A percentile compares a stretch with the other conserved stretches of the same genome.
phyloP scores from a whole-genome alignment of 306 rosid species.

The Vigna angularis region DNA sequence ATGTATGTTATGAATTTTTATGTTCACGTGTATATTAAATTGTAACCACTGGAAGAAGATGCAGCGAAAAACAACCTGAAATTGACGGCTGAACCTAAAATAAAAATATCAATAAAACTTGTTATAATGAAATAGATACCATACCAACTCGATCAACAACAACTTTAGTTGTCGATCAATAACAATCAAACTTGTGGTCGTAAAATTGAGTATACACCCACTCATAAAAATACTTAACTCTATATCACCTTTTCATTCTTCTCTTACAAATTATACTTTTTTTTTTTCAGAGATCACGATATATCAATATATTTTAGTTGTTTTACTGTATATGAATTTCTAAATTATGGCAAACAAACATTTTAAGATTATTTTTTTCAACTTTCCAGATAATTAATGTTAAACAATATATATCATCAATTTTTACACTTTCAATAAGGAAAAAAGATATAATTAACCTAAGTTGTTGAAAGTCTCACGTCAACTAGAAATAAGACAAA shows the following conservation, averaged over 20 bases:
- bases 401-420: too few relatives aligned
- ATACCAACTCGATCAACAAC: slow-evolving; percentile 18
- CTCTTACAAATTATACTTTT: too few relatives aligned
- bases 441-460: too few relatives aligned
- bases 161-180: neutral
- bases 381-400: too few relatives aligned
- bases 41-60: slow-evolving; percentile 12
- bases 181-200: neutral
- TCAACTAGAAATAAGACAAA: too few relatives aligned
- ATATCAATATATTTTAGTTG: too few relatives aligned
- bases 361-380: too few relatives aligned
- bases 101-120: neutral
- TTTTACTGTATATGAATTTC: too few relatives aligned
- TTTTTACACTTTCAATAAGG: too few relatives aligned
- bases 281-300: too few relatives aligned
- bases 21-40: slow-evolving; percentile 11
- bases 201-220: neutral
- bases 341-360: too few relatives aligned
- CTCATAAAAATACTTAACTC: neutral
- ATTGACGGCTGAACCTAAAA: slow-evolving; percentile 9
- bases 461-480: too few relatives aligned
- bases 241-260: neutral
- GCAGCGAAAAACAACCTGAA: slow-evolving; percentile 24
- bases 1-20: neutral
- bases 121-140: slow-evolving; percentile 27